A percentile compares a stretch with the other conserved stretches of the same genome.
phyloP scores from a whole-genome alignment of 1,284 basidiomycete genomes.

The Pyrrhoderma lamaoense region DNA sequence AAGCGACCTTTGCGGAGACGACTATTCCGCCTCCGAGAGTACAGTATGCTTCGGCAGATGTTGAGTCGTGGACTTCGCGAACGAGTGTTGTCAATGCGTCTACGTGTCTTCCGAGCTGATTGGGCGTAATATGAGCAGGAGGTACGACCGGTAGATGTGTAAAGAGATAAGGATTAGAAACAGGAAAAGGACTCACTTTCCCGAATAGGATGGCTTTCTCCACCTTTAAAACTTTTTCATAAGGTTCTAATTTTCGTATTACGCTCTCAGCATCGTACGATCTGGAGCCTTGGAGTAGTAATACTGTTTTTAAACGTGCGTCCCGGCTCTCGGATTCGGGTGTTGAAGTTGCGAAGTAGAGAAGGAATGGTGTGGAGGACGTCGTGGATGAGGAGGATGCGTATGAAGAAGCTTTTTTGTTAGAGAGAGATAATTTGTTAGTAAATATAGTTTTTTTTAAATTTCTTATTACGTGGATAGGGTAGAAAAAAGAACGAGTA shows the following conservation, averaged over 20 bases:
- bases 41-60: constrained; percentile 79
- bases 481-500: not conserved
- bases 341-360: constrained; percentile 59
- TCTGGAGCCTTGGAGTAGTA: constrained; percentile 72
- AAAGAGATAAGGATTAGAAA: too few species aligned
- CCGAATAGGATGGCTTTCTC: constrained; percentile 79
- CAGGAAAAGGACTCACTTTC: constrained; percentile 44
- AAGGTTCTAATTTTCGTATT: constrained; percentile 39
- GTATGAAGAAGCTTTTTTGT: constrained; percentile 43
- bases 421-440: not conserved
- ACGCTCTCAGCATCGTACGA: constrained; percentile 55
- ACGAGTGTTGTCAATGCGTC: constrained; percentile 64
- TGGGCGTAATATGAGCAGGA: not conserved
- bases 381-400: constrained; percentile 30
- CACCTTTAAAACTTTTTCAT: constrained; percentile 50
- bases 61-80: constrained; percentile 61
- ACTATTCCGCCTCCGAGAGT: constrained; percentile 66
- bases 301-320: constrained; percentile 62
- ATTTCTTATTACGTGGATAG: too few species aligned
- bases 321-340: constrained; percentile 71
- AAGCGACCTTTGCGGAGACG: constrained; percentile 53
- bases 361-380: constrained; percentile 40
- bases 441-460: too few species aligned
- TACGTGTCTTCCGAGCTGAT: constrained; percentile 57
- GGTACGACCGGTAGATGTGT: too few species aligned